Percentiles rank a stretch among this genome's conserved stretches.
These are phyloP conservation scores for Parmelia sp. DNA, from an alignment of 495 filamentous ascomycete species.

Conservation along the genomic window DNA sequence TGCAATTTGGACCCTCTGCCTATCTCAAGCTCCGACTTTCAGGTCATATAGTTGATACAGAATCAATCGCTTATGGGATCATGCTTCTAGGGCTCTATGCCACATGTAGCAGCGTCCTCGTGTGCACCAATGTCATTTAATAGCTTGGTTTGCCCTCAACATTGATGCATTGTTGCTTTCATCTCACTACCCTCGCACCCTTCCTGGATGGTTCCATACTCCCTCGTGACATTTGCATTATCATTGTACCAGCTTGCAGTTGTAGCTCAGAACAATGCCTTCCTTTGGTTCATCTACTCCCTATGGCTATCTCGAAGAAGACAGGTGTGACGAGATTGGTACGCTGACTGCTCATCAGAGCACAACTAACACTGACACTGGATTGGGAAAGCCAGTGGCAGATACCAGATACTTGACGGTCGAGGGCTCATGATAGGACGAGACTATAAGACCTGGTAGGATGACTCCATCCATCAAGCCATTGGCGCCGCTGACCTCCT, in stretches of 20 bases:
- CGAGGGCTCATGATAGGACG: conserved; percentile 38
- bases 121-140: background rate
- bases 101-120: background rate
- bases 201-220: background rate
- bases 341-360: background rate
- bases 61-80: background rate
- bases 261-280: background rate
- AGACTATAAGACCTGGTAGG: conserved; percentile 32
- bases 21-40: background rate
- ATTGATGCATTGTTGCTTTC: background rate
- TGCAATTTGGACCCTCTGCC: too few species aligned
- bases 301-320: conserved; percentile 4
- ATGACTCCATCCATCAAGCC: background rate
- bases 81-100: background rate
- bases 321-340: background rate
- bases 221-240: background rate
- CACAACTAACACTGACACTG: background rate
- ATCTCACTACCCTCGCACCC: background rate
- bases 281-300: background rate
- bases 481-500: background rate
- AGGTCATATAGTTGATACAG: background rate
- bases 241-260: background rate
- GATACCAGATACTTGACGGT: conserved; percentile 25
- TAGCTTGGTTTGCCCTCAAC: background rate
- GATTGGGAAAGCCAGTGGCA: background rate